Evolutionary conservation across 2,329 filamentous ascomycete species (phyloP).

Genomic region (Penicillium carneum): DNA sequence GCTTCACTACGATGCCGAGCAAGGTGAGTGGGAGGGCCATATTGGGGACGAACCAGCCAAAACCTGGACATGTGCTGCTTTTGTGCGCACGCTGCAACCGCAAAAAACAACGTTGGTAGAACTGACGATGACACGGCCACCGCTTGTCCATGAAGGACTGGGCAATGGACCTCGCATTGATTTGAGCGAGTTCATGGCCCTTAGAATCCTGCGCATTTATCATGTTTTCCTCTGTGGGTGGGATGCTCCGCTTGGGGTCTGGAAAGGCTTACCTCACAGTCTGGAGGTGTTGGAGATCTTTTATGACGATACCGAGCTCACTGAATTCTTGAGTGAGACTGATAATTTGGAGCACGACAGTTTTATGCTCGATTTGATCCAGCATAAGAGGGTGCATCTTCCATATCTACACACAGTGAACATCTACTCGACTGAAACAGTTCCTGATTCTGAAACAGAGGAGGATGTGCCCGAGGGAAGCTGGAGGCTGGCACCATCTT

Average conservation of each 20-base stretch:
- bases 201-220: slow-evolving; percentile 19
- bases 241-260: slow-evolving; percentile 1
- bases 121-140: slow-evolving; percentile 16
- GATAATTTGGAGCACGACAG: not conserved
- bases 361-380: slow-evolving; percentile 16
- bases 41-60: slow-evolving; percentile 9
- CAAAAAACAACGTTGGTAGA: slow-evolving; percentile 20
- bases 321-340: not conserved
- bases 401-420: slow-evolving; percentile 15
- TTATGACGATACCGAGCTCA: slow-evolving; percentile 15
- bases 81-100: slow-evolving; percentile 20
- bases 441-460: not conserved
- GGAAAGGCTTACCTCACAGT: slow-evolving; percentile 14
- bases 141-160: slow-evolving; percentile 17
- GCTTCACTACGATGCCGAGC: slow-evolving; percentile 26
- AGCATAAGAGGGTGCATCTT: slow-evolving; percentile 14
- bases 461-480: not conserved
- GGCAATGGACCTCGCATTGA: slow-evolving; percentile 17
- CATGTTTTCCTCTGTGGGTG: slow-evolving; percentile 20
- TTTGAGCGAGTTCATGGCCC: slow-evolving; percentile 18
- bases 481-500: slow-evolving; percentile 8
- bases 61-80: slow-evolving; percentile 22
- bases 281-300: slow-evolving; percentile 24
- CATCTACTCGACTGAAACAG: slow-evolving; percentile 1
- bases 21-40: slow-evolving; percentile 22